These are phyloP conservation scores for Aspergillus transmontanensis DNA, from an alignment of 2,329 filamentous ascomycete genomes.

Conservation along the genomic window DNA sequence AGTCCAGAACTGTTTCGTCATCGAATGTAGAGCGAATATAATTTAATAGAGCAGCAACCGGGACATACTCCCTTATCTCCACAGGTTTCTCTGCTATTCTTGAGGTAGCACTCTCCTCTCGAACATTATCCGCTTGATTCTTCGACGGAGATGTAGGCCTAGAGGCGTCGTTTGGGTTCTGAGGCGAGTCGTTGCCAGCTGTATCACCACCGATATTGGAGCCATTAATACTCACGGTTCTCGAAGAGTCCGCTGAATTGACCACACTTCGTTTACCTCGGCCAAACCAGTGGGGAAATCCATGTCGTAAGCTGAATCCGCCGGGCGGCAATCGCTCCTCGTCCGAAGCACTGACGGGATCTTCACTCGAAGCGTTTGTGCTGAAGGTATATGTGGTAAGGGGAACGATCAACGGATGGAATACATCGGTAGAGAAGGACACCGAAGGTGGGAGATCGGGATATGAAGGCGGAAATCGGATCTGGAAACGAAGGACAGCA, in stretches of 20 bases:
- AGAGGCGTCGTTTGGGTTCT: constrained; percentile 2
- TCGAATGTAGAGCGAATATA: constrained; percentile 86
- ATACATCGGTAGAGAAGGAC: constrained; percentile 89
- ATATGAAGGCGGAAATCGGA: constrained; percentile 81
- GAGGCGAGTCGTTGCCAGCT: background rate
- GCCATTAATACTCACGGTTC: constrained; percentile 49
- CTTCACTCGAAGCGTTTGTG: constrained; percentile 72
- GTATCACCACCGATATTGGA: constrained; percentile 8
- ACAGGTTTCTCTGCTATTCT: constrained; percentile 18
- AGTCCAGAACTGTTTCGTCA: constrained; percentile 74
- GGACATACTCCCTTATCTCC: constrained; percentile 46
- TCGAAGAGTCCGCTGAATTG: constrained; percentile 39
- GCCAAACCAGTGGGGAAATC: constrained; percentile 89
- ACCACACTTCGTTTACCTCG: constrained; percentile 51
- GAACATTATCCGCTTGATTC: constrained; percentile 4
- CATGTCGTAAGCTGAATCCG: constrained; percentile 86
- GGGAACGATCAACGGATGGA: constrained; percentile 90
- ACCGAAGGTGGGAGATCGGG: constrained; percentile 79
- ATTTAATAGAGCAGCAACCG: constrained; percentile 69
- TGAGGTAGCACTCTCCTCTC: constrained; percentile 2
- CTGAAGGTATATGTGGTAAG: constrained; percentile 94
- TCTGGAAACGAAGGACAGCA: constrained; percentile 84
- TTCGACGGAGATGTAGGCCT: constrained; percentile 8
- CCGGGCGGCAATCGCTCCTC: constrained; percentile 83
- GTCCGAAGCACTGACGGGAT: constrained; percentile 80